Evolutionary conservation across 805 yeast species (phyloP), one percentile per base, ranked within the genome.

Genomic region (Wickerhamiella allomyrinae): DNA sequence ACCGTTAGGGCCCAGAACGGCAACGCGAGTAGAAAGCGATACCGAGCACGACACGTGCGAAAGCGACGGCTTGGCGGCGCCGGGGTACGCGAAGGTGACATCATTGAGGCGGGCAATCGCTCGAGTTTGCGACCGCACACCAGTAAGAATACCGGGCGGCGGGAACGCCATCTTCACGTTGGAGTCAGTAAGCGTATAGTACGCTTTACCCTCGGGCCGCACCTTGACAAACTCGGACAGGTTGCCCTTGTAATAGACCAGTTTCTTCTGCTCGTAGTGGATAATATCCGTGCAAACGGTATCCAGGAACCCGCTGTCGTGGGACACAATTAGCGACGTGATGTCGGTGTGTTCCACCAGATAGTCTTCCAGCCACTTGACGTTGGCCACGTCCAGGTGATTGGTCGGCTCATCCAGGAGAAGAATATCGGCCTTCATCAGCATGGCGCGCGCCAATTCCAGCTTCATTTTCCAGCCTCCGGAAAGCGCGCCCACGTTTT

Each of bases 391-490:
- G 74, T 91, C 98, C 82, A 91, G 83, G 77, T 91, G 98, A 83
- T 89, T 89, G 65, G 98, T 89, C 73, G 98, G 98, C 78, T 89
- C 98, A 76, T 89, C 98, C 69, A 89, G 80, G 70, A 89, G 76
- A 69, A 89, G 76, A 65, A 89, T 91, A 66, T 86, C 87, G 63
- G 98, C 97, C 72, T 87, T 87, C 77, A 83, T 84, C 72, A 89
- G 79, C 63, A 89, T 96, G 64, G 98, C 98, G 74, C 96, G 85
- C 59, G 98, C 97, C 63, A 89, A 77, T 66, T 97, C 97, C 69
- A 89, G 79, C 74, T 91, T 91, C 98, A 89, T 89, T 80, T 91
- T 91, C 98, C 98, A 89, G 79, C 98, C 98, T 80, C 98, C 98
- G 63, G 98, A 91, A 59, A 91, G 77, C 53, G 96, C 83, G 31